phyloP scores from a whole-genome alignment of 2,329 filamentous ascomycete species.

The Colletotrichum sp. region DNA sequence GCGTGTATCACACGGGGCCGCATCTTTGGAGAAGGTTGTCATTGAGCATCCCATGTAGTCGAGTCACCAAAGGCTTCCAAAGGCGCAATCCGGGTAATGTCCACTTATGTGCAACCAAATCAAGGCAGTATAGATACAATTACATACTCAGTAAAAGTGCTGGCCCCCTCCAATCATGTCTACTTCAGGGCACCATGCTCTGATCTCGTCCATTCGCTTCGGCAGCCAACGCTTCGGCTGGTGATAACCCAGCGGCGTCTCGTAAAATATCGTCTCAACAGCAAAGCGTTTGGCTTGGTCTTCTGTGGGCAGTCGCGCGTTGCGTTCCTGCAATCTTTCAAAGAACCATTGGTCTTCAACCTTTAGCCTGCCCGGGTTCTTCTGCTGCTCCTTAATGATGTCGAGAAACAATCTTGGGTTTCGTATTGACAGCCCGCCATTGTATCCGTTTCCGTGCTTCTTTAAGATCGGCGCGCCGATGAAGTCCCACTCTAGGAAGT shows the following conservation, averaged over 20 bases:
- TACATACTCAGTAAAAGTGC: background rate
- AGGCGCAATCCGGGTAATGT: background rate
- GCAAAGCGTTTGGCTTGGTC: constrained; percentile 29
- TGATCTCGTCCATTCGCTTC: constrained; percentile 26
- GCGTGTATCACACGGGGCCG: background rate
- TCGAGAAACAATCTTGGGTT: constrained; percentile 30
- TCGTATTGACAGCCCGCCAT: constrained; percentile 36
- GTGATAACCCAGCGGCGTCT: constrained; percentile 30
- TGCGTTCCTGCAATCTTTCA: constrained; percentile 27
- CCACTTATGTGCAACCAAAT: background rate
- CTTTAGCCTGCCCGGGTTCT: constrained; percentile 20
- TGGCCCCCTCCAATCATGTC: constrained; percentile 9
- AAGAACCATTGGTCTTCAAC: constrained; percentile 38
- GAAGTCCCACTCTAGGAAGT: constrained; percentile 39
- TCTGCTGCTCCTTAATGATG: constrained; percentile 20
- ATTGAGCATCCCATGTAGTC: background rate
- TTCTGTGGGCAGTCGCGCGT: constrained; percentile 27
- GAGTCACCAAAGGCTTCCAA: background rate
- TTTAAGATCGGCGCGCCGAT: constrained; percentile 33
- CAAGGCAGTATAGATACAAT: background rate
- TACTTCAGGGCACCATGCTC: constrained; percentile 34
- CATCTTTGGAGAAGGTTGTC: background rate
- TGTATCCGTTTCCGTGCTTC: constrained; percentile 28
- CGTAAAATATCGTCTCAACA: constrained; percentile 30
- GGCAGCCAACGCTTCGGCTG: constrained; percentile 28